Conservation (phyloP, 1,284 basidiomycete genomes). For the Phellopilus nigrolimitatus region DNA sequence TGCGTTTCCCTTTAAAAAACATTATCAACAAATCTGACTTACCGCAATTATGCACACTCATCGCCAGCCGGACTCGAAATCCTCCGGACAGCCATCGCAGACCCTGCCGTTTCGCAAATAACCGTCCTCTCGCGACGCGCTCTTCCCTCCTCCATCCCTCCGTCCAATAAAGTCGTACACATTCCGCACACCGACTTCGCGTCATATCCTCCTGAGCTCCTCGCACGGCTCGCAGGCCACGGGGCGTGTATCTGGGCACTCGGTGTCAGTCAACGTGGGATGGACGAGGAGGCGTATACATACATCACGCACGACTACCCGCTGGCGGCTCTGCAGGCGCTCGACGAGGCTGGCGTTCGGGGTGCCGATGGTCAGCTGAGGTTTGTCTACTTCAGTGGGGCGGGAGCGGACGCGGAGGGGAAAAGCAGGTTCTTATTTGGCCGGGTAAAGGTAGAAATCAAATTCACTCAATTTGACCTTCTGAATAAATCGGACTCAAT, state of each 20-base stretch:
- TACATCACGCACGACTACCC: constrained; percentile 35
- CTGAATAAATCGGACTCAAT: neutral
- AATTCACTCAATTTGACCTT: neutral
- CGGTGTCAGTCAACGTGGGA: constrained; percentile 30
- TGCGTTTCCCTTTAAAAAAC: constrained; percentile 17
- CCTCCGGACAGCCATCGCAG: constrained; percentile 34
- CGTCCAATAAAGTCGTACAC: constrained; percentile 29
- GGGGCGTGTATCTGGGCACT: constrained; percentile 41
- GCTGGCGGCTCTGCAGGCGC: constrained; percentile 29
- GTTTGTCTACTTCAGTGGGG: constrained; percentile 34
- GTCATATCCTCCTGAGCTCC: constrained; percentile 31
- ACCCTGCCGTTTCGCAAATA: constrained; percentile 31
- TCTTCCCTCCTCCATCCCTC: constrained; percentile 28
- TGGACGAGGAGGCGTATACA: constrained; percentile 35
- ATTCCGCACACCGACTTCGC: constrained; percentile 35
- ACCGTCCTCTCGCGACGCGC: constrained; percentile 33
- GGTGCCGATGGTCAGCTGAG: constrained; percentile 29
- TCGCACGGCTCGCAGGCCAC: constrained; percentile 30
- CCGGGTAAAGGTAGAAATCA: constrained; percentile 30
- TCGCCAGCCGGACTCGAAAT: constrained; percentile 35
- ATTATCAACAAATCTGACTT: neutral
- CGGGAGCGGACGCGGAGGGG: constrained; percentile 30
- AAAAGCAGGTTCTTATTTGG: constrained; percentile 30
- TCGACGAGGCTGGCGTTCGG: constrained; percentile 29
- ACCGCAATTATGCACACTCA: too few species aligned